Evolutionary conservation across 2,329 filamentous ascomycete genomes (phyloP), one percentile per base, ranked within the genome.

Genomic region (Aureobasidium melanogenum): DNA sequence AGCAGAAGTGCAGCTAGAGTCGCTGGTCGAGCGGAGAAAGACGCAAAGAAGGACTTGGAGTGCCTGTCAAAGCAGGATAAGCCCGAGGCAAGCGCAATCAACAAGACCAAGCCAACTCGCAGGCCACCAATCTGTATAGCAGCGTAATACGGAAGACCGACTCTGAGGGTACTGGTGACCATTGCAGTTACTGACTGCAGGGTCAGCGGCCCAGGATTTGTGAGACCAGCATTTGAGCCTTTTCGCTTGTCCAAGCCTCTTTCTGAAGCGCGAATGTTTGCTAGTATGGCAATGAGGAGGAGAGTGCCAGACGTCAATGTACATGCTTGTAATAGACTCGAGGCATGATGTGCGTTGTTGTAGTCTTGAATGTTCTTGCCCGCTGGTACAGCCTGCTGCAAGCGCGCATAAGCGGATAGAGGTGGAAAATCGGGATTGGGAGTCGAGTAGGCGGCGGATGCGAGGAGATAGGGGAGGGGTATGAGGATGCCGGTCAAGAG

Each of bases 91-190:
- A 76, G 65, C 8, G 77, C 75, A 36, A 78, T 69, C 46, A 84
- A 70, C 30, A 84, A 64, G 2, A 79, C 64, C n/a, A 84, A 70
- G 12, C 80, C 79, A n/a, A 80, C 78, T 58, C 79, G 73, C 61
- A 79, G 75, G 14, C 80, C 81, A 9, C 82, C 83, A 14, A 85
- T 69, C 61, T 83, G 78, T 64, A 82, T 74, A 0, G 80, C 70
- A 9, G 82, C 80, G 67, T 82, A 85, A 66, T 83, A 80, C 0
- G 83, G 83, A 32, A 85, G 67, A 9, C 67, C 71, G 14, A 70
- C 64, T 46, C 66, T 65, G 30, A 70, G 19, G 1, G 65, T 38
- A 34, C 56, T 64, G 17, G 47, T 58, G 24, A 60, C 24, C 48
- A 62, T 41, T 19, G 50, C 46, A 3, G 22, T 15, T 1, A 52